Conservation (phyloP, 2,329 filamentous ascomycete genomes). For the Neopestalotiopsis sp. region DNA sequence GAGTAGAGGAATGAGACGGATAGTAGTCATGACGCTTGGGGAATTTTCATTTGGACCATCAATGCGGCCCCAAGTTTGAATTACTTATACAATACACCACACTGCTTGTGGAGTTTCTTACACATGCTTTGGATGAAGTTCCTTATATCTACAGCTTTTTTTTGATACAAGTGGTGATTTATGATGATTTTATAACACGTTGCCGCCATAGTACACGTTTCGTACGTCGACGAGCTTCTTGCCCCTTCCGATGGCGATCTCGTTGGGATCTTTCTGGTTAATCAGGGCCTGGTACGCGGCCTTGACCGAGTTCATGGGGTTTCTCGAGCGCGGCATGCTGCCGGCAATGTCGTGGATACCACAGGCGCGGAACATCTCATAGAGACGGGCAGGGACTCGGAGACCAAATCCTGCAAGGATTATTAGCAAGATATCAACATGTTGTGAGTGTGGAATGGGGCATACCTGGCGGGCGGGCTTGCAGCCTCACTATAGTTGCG, state of each 20-base stretch:
- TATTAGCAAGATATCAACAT: neutral
- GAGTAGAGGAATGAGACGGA: neutral
- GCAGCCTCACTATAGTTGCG: slow-evolving; percentile 83
- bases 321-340: slow-evolving; percentile 81
- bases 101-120: neutral
- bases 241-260: slow-evolving; percentile 85
- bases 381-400: slow-evolving; percentile 88
- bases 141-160: slow-evolving; percentile 17
- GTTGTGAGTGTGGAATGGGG: neutral
- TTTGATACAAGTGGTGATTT: slow-evolving; percentile 4
- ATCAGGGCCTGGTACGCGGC: slow-evolving; percentile 83
- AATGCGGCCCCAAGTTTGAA: neutral
- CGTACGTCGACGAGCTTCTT: slow-evolving; percentile 96
- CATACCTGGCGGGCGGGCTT: slow-evolving; percentile 85
- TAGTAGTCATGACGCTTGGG: neutral
- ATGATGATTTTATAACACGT: slow-evolving; percentile 56
- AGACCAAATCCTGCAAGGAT: slow-evolving; percentile 81
- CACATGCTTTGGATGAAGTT: neutral
- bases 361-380: slow-evolving; percentile 87
- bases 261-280: slow-evolving; percentile 85
- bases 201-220: slow-evolving; percentile 95
- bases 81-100: neutral
- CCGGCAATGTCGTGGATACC: slow-evolving; percentile 89
- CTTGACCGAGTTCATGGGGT: slow-evolving; percentile 98
- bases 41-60: neutral